These are phyloP conservation scores for Cryptococcus floricola DNA, from an alignment of 1,284 basidiomycete genomes.

Conservation along the genomic window DNA sequence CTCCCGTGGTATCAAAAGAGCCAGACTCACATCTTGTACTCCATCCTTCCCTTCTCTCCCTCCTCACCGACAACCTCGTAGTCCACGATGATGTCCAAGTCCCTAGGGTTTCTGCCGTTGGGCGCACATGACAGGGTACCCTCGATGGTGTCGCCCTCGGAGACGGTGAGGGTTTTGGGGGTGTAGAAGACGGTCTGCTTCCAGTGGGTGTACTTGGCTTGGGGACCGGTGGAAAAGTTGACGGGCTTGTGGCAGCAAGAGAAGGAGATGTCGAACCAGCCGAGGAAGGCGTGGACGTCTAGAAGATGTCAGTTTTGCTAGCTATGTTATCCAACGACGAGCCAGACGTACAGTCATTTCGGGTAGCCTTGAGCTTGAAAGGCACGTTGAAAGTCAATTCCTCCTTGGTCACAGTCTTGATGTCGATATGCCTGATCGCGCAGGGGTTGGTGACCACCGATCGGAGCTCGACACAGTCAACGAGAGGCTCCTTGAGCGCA, in stretches of 20 bases:
- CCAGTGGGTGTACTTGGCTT: conserved; percentile 96
- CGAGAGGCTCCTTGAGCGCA: conserved; percentile 90
- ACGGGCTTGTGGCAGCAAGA: conserved; percentile 95
- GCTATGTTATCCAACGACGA: conserved; percentile 12
- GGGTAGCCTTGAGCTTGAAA: conserved; percentile 76
- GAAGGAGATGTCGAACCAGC: conserved; percentile 98
- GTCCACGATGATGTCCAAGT: conserved; percentile 79
- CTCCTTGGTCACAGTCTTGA: conserved; percentile 90
- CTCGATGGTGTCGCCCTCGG: conserved; percentile 64
- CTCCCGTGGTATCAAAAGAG: neutral
- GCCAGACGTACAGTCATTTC: conserved; percentile 76
- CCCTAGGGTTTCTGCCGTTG: conserved; percentile 84
- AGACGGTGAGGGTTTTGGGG: conserved; percentile 59
- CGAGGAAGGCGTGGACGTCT: conserved; percentile 98
- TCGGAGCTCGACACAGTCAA: conserved; percentile 95
- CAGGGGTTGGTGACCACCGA: conserved; percentile 87
- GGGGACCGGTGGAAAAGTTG: conserved; percentile 90
- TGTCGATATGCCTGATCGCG: conserved; percentile 84
- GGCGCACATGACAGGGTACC: conserved; percentile 75
- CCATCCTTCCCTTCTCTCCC: conserved; percentile 42
- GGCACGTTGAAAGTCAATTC: conserved; percentile 81
- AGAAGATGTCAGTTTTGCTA: neutral
- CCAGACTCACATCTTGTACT: conserved; percentile 52
- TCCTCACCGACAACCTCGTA: conserved; percentile 59
- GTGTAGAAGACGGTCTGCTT: conserved; percentile 99